Evolutionary conservation across 352 stramenopile genomes (phyloP).

Genomic region (Pythium rishiriense): DNA sequence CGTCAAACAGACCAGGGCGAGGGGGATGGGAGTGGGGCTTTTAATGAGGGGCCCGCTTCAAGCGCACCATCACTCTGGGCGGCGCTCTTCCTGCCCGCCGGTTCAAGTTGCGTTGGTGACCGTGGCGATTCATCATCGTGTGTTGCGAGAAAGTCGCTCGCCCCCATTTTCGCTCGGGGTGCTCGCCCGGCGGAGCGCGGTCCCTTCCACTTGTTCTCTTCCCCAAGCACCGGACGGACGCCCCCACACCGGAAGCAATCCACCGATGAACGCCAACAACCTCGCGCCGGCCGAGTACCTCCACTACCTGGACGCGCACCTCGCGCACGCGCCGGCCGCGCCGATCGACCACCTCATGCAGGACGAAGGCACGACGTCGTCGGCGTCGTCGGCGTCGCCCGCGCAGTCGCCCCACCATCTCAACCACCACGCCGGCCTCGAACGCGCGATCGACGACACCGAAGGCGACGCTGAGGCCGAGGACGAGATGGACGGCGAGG

Average conservation of each 20-base stretch:
- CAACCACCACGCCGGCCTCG: background rate
- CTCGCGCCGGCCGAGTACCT: slow-evolving; percentile 26
- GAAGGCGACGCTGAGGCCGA: slow-evolving; percentile 17
- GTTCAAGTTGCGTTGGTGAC: slow-evolving; percentile 35
- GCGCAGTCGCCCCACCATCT: slow-evolving; percentile 16
- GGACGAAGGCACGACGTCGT: slow-evolving; percentile 28
- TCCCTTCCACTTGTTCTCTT: slow-evolving; percentile 5
- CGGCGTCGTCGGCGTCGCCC: slow-evolving; percentile 26
- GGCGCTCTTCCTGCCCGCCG: background rate
- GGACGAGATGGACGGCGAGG: slow-evolving; percentile 15
- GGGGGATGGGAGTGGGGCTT: background rate
- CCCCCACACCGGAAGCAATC: background rate
- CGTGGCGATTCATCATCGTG: slow-evolving; percentile 31
- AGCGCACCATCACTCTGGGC: slow-evolving; percentile 27
- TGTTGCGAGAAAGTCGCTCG: slow-evolving; percentile 27
- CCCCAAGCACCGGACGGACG: slow-evolving; percentile 16
- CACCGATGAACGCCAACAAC: slow-evolving; percentile 21
- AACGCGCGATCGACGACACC: background rate
- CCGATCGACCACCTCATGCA: slow-evolving; percentile 23
- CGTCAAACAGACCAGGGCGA: slow-evolving; percentile 16
- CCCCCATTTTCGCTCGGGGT: background rate
- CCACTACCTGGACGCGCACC: slow-evolving; percentile 26
- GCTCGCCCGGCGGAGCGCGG: background rate
- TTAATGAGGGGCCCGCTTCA: slow-evolving; percentile 15
- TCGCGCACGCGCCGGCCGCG: slow-evolving; percentile 4